phyloP scores from a whole-genome alignment of 2,329 filamentous ascomycete genomes.

The Claviceps monticola region DNA sequence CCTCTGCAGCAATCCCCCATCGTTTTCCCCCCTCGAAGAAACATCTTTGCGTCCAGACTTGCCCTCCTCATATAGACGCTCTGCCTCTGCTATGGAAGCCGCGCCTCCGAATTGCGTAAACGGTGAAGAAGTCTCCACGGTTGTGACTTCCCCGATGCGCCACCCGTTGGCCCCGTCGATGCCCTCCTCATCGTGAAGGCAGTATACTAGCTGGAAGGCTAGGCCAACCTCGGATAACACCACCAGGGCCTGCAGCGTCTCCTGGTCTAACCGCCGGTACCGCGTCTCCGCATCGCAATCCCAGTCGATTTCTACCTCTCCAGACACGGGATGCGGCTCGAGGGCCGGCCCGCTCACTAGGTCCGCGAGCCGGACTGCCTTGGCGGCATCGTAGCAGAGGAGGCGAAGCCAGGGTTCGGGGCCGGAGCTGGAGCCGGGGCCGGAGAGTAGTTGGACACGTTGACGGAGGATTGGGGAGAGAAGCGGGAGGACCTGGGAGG shows the following conservation, averaged over 20 bases:
- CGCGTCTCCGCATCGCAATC: slow-evolving; percentile 47
- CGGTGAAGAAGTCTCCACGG: slow-evolving; percentile 42
- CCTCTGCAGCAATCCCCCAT: slow-evolving; percentile 2
- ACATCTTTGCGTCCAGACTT: slow-evolving; percentile 8
- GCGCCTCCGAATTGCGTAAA: slow-evolving; percentile 39
- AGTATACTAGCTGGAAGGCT: slow-evolving; percentile 55
- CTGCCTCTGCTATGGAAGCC: slow-evolving; percentile 43
- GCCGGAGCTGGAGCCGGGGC: slow-evolving; percentile 16
- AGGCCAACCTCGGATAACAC: slow-evolving; percentile 48
- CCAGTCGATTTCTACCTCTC: slow-evolving; percentile 64
- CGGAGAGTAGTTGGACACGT: slow-evolving; percentile 49
- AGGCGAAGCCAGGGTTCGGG: slow-evolving; percentile 60
- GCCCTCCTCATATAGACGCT: slow-evolving; percentile 34
- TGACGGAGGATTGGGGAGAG: slow-evolving; percentile 54
- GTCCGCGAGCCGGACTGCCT: slow-evolving; percentile 42
- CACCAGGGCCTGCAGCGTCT: slow-evolving; percentile 59
- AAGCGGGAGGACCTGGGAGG: slow-evolving; percentile 41
- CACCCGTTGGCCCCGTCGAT: slow-evolving; percentile 45
- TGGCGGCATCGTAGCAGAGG: slow-evolving; percentile 51
- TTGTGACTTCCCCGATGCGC: slow-evolving; percentile 57
- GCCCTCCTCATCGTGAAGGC: slow-evolving; percentile 48
- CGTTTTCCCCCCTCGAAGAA: slow-evolving; percentile 7
- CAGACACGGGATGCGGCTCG: slow-evolving; percentile 69
- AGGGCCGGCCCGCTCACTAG: slow-evolving; percentile 48
- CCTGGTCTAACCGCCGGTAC: slow-evolving; percentile 57